phyloP scores from a whole-genome alignment of 345 rosid species.

The Populus alba region DNA sequence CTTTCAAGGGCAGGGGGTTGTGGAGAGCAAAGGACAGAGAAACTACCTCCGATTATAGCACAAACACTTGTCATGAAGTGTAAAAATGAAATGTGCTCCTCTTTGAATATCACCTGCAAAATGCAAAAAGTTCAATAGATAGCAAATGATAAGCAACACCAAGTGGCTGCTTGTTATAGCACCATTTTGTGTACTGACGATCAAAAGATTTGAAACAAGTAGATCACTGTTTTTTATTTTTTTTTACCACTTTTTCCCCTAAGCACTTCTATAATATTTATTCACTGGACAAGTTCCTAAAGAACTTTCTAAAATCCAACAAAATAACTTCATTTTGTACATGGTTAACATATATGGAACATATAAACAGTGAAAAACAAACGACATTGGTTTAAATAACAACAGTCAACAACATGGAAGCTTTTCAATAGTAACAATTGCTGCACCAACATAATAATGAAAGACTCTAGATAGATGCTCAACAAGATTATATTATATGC shows the following conservation, averaged over 20 bases:
- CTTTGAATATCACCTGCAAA: conserved; percentile 27
- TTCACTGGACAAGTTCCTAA: not conserved
- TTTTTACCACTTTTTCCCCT: not conserved
- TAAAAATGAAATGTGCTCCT: conserved; percentile 27
- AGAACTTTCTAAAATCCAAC: not conserved
- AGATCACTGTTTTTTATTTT: not conserved
- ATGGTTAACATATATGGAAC: not conserved
- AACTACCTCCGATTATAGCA: conserved; percentile 32
- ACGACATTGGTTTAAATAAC: not conserved
- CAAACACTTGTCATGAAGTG: conserved; percentile 32
- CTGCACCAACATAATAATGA: not conserved
- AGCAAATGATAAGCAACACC: not conserved
- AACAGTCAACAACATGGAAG: not conserved
- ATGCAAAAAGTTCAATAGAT: not conserved
- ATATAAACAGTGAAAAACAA: not conserved
- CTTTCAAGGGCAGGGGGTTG: not conserved
- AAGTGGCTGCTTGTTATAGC: not conserved
- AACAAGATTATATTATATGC: conserved; percentile 2
- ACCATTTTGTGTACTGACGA: not conserved
- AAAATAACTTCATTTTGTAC: not conserved
- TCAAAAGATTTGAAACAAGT: not conserved
- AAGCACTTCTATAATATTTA: not conserved
- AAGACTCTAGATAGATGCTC: not conserved
- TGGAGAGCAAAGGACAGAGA: not conserved
- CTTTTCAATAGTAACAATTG: not conserved